phyloP scores from a whole-genome alignment of 2,329 filamentous ascomycete species.

The Calycina herbarum region DNA sequence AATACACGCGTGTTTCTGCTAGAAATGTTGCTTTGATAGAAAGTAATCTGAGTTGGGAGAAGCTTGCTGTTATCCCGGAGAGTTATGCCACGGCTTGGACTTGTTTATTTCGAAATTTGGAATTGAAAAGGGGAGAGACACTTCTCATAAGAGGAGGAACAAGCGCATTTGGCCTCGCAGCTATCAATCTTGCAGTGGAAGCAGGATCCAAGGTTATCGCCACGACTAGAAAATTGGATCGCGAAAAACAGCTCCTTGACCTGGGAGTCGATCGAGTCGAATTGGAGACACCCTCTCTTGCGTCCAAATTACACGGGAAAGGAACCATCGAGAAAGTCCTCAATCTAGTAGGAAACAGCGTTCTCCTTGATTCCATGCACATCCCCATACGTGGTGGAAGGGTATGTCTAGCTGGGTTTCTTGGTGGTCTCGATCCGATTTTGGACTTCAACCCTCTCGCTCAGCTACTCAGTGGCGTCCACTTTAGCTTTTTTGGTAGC shows the following conservation, averaged over 20 bases:
- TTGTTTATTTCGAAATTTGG: conserved; percentile 25
- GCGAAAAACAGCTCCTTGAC: conserved; percentile 4
- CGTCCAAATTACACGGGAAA: conserved; percentile 8
- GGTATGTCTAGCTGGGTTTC: conserved; percentile 23
- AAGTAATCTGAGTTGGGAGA: conserved; percentile 24
- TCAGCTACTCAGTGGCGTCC: conserved; percentile 22
- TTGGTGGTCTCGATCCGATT: conserved; percentile 25
- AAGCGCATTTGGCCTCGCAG: conserved; percentile 11
- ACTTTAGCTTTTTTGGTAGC: conserved; percentile 25
- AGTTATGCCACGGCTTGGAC: conserved; percentile 29
- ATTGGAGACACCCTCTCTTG: conserved; percentile 15
- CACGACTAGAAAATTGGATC: conserved; percentile 22
- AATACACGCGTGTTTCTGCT: conserved; percentile 25
- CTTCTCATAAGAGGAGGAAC: conserved; percentile 18
- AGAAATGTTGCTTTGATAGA: conserved; percentile 21
- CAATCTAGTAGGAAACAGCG: conserved; percentile 22
- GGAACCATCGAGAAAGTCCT: conserved; percentile 18
- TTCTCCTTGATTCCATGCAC: conserved; percentile 23
- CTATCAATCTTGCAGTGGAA: conserved; percentile 12
- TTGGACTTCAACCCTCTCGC: conserved; percentile 22
- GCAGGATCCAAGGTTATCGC: conserved; percentile 22
- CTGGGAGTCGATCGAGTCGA: conserved; percentile 21
- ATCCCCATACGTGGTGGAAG: conserved; percentile 20
- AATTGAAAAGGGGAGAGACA: conserved; percentile 22
- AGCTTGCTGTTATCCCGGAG: conserved; percentile 29